Evolutionary conservation across 345 rosid species (phyloP).

Genomic region (Boechera divaricarpa): DNA sequence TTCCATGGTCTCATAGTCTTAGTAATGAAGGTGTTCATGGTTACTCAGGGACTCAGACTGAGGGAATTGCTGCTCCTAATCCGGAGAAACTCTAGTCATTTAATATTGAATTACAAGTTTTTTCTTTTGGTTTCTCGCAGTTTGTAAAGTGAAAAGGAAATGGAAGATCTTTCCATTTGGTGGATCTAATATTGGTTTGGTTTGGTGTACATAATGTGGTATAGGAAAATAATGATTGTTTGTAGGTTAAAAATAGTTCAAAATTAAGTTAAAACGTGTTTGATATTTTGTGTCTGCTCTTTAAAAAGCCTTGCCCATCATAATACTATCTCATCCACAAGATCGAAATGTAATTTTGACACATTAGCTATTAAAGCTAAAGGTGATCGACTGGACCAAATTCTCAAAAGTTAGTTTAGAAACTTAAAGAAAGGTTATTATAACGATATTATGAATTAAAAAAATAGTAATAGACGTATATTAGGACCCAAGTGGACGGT

Average conservation of each 20-base stretch:
- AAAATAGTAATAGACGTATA: background rate
- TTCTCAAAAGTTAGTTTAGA: too few relatives aligned
- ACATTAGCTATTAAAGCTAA: background rate
- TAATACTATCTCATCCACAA: background rate
- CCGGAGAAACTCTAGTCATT: constrained; percentile 43
- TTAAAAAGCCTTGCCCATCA: background rate
- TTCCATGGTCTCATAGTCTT: constrained; percentile 55
- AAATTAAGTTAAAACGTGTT: background rate
- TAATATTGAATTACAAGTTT: background rate
- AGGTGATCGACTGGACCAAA: background rate
- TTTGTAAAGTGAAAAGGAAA: constrained; percentile 28
- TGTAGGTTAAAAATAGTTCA: constrained; percentile 12
- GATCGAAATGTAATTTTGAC: background rate
- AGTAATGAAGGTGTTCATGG: constrained; percentile 6
- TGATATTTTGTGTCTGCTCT: background rate
- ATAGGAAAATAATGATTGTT: constrained; percentile 18
- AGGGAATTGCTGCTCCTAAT: constrained; percentile 33
- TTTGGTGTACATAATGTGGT: constrained; percentile 26
- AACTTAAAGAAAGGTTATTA: too few relatives aligned
- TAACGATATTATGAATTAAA: too few relatives aligned
- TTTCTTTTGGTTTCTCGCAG: background rate
- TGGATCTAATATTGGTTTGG: constrained; percentile 27
- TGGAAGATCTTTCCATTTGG: constrained; percentile 28
- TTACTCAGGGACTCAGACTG: constrained; percentile 23
- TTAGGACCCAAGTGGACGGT: background rate